phyloP scores from a whole-genome alignment of 208 protist genomes.

The Phytomonas sp. region DNA sequence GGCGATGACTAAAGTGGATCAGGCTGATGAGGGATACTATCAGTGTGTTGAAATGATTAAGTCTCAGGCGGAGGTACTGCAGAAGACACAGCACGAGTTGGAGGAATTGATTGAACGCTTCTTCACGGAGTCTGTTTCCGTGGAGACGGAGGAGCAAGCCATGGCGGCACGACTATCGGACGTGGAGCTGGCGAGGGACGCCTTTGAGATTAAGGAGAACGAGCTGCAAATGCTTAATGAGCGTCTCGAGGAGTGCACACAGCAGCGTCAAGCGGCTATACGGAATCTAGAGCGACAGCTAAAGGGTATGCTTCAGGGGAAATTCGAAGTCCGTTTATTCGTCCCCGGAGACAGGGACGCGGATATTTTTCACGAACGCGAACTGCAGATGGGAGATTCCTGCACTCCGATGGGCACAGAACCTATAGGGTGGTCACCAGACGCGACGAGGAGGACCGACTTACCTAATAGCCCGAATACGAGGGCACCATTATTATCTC shows the following conservation, averaged over 20 bases:
- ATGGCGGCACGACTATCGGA: not conserved
- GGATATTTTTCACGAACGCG: not conserved
- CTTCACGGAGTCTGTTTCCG: not conserved
- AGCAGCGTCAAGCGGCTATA: not conserved
- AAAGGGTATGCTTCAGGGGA: not conserved
- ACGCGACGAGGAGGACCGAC: not conserved
- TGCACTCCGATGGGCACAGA: not conserved
- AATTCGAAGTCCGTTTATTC: not conserved
- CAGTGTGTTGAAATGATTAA: not conserved
- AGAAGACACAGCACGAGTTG: not conserved
- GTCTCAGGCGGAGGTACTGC: not conserved
- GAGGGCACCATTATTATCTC: not conserved
- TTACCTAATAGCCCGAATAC: not conserved
- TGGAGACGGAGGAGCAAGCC: not conserved
- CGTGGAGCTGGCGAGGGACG: not conserved
- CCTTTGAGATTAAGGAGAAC: not conserved
- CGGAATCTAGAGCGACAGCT: not conserved
- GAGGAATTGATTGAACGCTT: not conserved
- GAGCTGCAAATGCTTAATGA: not conserved
- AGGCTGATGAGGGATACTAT: not conserved
- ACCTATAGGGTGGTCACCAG: not conserved
- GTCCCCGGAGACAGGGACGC: not conserved
- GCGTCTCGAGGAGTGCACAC: not conserved
- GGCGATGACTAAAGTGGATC: not conserved
- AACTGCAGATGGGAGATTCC: not conserved